Base-by-base conservation (phyloP, 345 rosid genomes). In the Balakata baccata region DNA sequence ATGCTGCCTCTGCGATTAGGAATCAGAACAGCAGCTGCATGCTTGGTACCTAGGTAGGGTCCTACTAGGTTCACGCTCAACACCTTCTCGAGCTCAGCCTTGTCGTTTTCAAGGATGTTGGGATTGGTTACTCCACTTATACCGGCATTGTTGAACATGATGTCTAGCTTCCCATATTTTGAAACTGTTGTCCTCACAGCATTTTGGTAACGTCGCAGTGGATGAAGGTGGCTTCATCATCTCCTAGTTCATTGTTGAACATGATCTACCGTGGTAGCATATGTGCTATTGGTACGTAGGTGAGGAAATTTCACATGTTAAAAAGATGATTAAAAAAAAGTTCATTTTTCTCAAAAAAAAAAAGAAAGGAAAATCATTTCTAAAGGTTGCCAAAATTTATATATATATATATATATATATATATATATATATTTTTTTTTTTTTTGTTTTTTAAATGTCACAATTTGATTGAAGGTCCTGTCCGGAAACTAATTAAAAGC, bases 131-230 rank as follows among this genome's bases (percentile, higher is more conserved):
- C 51, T 3, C 68, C 66, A 13, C 47, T 51, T 12, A 61, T 3
- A 0, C 75, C 68, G 3, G 75, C 75, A 18, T 72, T 72, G 18
- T 72, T 72, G 75, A 72, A 61, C 75, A 72, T 72, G 17, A 72
- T 47, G 58, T 72, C 67, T 34, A 61, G 59, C 47, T 72, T 72
- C 3, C 75, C 75, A 22, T 72, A 37, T 38, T 50, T 72, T 4
- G 68, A 72, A 47, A 72, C 54, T 5, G 58, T 20, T 5, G 68
- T 47, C 9, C 34, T 47, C 4, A 72, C 75, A 16, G 47, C 59
- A 47, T 59, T 72, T 47, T 49, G 7, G 59, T 72, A 8, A 72
- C 58, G 20, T 61, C 66, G 14, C 59, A 47, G 45, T 59, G 66
- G 66, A 71, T 5, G 20, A 4, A 52, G 45, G 25, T 3, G 11